Evolutionary conservation across 106 monocot species (phyloP).

Genomic region (Xerophyta viscosa): DNA sequence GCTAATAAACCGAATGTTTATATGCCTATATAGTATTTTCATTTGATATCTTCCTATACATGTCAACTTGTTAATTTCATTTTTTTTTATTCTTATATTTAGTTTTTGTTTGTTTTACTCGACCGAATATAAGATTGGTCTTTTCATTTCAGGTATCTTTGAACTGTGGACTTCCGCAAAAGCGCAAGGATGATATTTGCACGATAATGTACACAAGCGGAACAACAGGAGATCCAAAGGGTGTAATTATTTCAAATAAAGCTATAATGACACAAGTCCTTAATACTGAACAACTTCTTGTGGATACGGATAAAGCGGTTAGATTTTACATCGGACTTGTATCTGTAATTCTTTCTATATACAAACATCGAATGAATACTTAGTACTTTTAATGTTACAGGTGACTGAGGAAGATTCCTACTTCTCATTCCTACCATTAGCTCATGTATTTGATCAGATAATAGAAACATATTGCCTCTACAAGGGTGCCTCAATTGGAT

Average conservation of each 20-base stretch:
- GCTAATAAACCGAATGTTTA: too few species aligned
- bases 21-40: too few species aligned
- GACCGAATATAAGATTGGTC: too few species aligned
- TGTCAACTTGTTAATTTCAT: too few species aligned
- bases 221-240: conserved; percentile 95
- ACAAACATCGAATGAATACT: background rate
- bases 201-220: conserved; percentile 98
- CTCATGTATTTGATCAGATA: conserved; percentile 96
- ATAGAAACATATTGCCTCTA: conserved; percentile 85
- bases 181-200: conserved; percentile 64
- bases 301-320: too few species aligned
- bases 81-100: too few species aligned
- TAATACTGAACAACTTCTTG: conserved; percentile 61
- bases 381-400: conserved; percentile 18
- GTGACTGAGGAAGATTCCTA: conserved; percentile 72
- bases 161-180: conserved; percentile 35
- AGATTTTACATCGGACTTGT: too few species aligned
- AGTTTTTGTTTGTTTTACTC: too few species aligned
- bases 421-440: conserved; percentile 91
- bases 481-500: conserved; percentile 93
- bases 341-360: too few species aligned
- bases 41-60: too few species aligned
- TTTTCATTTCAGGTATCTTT: conserved; percentile 44
- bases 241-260: conserved; percentile 71
- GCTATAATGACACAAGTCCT: conserved; percentile 59